Evolutionary conservation across 108 stramenopile species (phyloP), one percentile per base, ranked within the genome.

Genomic region (Cyclotella distinguenda): DNA sequence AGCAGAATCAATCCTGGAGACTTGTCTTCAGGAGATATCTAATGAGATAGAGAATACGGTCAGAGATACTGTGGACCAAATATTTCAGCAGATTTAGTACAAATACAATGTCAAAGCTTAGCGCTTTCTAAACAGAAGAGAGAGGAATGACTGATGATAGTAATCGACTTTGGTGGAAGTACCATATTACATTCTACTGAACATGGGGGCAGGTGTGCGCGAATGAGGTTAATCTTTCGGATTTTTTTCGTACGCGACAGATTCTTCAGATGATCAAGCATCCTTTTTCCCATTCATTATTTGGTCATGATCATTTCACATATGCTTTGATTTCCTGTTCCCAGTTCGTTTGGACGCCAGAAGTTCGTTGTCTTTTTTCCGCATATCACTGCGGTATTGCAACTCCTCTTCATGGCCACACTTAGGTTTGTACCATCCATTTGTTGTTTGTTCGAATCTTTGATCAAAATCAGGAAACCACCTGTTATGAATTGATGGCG

Each of bases 331-430:
- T 42, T 49, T 49, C 48, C 63, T 64, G 44, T 64, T 64, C 8
- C 8, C 1, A 36, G 33, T 23, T 25, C 66, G 38, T 52, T 68
- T 68, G 45, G 31, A 33, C n/a, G 30, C 54, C 0, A 68, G 28
- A 21, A 22, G n/a, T n/a, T 18, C 44, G 45, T 68, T 36, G 44
- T 68, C 66, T 16, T 10, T 35, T 13, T 33, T 68, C 7, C 66
- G 35, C 66, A 57, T 45, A 15, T 21, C 42, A 16, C 47, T 44
- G 3, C 55, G 54, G 26, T 57, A 57, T 32, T 33, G 31, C 55
- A 68, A 57, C 28, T 68, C 66, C 1, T 45, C 33, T 31, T 68
- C 55, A 42, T 68, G 66, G 5, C 66, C 66, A 48, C 15, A 35
- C 31, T 45, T 68, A n/a, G 66, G 56, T 27, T 32, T 36, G 45